Evolutionary conservation across 495 filamentous ascomycete genomes (phyloP).

Genomic region (Lepidopterella palustris): DNA sequence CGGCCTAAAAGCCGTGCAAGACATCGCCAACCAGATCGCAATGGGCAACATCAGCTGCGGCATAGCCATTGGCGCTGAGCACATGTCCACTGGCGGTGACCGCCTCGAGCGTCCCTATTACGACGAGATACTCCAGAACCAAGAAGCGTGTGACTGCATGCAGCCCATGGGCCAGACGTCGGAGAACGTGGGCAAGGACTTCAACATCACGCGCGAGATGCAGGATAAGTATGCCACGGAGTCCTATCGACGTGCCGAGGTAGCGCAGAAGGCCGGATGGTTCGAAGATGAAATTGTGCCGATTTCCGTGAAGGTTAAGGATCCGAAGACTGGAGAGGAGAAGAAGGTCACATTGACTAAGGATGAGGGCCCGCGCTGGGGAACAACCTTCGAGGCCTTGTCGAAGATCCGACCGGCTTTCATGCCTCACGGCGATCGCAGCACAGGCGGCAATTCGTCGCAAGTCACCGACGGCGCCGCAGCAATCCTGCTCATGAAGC

Average conservation of each 20-base stretch:
- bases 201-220: slow-evolving; percentile 67
- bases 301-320: slow-evolving; percentile 72
- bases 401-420: slow-evolving; percentile 88
- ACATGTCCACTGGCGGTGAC: slow-evolving; percentile 70
- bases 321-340: slow-evolving; percentile 69
- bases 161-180: slow-evolving; percentile 97
- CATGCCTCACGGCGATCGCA: slow-evolving; percentile 77
- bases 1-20: slow-evolving; percentile 87
- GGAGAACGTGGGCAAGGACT: slow-evolving; percentile 92
- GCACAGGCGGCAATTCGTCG: slow-evolving; percentile 90
- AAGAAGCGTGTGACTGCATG: slow-evolving; percentile 79
- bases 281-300: slow-evolving; percentile 94
- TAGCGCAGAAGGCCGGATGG: slow-evolving; percentile 85
- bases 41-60: slow-evolving; percentile 78
- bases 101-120: slow-evolving; percentile 66
- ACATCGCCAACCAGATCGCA: slow-evolving; percentile 84
- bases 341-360: slow-evolving; percentile 68
- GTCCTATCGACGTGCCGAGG: slow-evolving; percentile 79
- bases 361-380: slow-evolving; percentile 84
- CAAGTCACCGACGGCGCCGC: slow-evolving; percentile 96
- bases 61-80: slow-evolving; percentile 80
- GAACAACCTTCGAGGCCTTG: slow-evolving; percentile 77
- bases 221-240: slow-evolving; percentile 85
- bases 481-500: slow-evolving; percentile 87
- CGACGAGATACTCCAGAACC: slow-evolving; percentile 63